Percentiles rank a stretch among this genome's conserved stretches.
phyloP scores from a whole-genome alignment of 495 filamentous ascomycete genomes.

The Peziza echinospora region DNA sequence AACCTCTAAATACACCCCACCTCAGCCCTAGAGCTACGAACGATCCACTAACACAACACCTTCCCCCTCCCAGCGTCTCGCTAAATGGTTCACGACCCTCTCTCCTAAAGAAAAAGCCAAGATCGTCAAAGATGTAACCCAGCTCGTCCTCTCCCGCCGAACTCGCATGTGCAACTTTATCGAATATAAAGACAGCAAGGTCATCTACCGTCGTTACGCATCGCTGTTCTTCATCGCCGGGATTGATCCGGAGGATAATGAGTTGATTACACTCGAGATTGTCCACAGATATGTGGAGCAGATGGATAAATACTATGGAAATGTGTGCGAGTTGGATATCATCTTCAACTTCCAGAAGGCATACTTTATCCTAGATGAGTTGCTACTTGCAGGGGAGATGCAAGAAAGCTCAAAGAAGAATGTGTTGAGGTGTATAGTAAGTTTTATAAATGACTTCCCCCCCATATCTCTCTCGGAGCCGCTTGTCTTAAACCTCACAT shows the following conservation, averaged over 20 bases:
- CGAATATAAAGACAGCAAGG: conserved; percentile 98
- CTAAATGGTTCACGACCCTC: conserved; percentile 98
- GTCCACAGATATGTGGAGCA: conserved; percentile 98
- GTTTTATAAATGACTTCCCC: too few species aligned
- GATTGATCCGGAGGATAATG: conserved; percentile 84
- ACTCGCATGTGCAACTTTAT: conserved; percentile 99
- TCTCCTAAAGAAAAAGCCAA: conserved; percentile 98
- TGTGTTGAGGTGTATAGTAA: conserved; percentile 61
- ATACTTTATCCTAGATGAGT: conserved; percentile 95
- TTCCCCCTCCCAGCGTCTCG: conserved; percentile 49
- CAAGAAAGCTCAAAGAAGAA: conserved; percentile 99
- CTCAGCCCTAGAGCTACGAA: conserved; percentile 11
- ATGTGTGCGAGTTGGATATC: conserved; percentile 97
- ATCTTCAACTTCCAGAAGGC: conserved; percentile 99
- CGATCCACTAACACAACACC: conserved; percentile 17
- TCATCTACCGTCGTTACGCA: conserved; percentile 95
- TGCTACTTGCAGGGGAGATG: conserved; percentile 86
- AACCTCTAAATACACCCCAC: conserved; percentile 17
- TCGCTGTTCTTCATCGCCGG: conserved; percentile 99
- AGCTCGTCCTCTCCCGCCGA: conserved; percentile 82
- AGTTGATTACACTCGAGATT: conserved; percentile 92
- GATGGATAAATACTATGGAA: conserved; percentile 99
- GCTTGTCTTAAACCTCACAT: not conserved
- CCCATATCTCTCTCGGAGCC: too few species aligned
- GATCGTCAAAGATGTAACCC: conserved; percentile 98